Percentiles rank a stretch among this genome's conserved stretches.
Conservation (phyloP, 73 alveolate genomes). For the Loxodes magnus region DNA sequence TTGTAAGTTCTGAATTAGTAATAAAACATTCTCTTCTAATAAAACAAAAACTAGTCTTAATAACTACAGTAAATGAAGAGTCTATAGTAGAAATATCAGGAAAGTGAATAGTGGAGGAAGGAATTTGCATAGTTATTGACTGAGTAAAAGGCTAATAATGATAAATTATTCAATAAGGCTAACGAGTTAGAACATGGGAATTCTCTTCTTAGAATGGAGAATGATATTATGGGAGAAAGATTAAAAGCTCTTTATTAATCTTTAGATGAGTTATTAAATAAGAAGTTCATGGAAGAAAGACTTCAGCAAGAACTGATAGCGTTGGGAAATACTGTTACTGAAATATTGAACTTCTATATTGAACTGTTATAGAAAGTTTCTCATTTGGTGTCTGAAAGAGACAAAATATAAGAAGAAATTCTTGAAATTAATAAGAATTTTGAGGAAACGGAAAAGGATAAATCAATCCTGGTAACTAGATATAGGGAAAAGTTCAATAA, state of each 20-base stretch:
- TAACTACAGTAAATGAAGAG: background rate
- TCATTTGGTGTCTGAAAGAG: background rate
- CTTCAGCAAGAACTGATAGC: background rate
- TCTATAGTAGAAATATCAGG: background rate
- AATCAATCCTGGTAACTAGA: slow-evolving; percentile 1
- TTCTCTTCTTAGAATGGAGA: slow-evolving; percentile 31
- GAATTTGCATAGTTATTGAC: slow-evolving; percentile 7
- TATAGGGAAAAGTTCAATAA: background rate
- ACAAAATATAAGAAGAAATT: background rate
- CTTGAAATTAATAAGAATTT: background rate
- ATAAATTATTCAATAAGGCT: slow-evolving; percentile 18
- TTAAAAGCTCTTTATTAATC: slow-evolving; percentile 28
- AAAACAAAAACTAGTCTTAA: background rate
- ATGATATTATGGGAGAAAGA: slow-evolving; percentile 49
- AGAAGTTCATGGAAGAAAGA: slow-evolving; percentile 20
- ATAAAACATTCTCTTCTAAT: too few relatives aligned
- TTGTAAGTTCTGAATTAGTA: too few relatives aligned
- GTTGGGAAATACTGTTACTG: background rate
- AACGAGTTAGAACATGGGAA: slow-evolving; percentile 38
- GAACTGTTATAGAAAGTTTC: background rate
- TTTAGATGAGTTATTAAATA: slow-evolving; percentile 17
- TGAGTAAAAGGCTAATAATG: slow-evolving; percentile 32
- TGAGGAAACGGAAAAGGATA: background rate
- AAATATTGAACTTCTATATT: background rate
- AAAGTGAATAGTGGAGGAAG: background rate